A percentile compares a stretch with the other conserved stretches of the same genome.
These are phyloP conservation scores for Prunus kanzakura DNA, from an alignment of 306 rosid genomes.

Conservation along the genomic window DNA sequence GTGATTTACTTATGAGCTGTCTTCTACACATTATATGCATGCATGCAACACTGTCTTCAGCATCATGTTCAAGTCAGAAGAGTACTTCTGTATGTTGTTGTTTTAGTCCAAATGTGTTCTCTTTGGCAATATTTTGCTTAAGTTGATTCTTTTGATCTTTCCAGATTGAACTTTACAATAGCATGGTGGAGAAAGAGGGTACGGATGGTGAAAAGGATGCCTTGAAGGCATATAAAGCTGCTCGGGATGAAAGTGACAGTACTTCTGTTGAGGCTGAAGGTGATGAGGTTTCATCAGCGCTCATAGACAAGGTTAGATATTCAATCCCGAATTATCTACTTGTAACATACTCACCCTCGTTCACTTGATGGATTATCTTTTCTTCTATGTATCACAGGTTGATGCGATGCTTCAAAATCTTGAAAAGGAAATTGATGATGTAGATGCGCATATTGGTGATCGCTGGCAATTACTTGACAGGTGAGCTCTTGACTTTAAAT, in stretches of 20 bases:
- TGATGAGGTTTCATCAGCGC: slow-evolving; percentile 80
- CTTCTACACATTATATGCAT: background rate
- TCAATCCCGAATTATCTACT: slow-evolving; percentile 4
- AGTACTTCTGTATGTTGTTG: background rate
- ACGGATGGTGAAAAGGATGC: slow-evolving; percentile 62
- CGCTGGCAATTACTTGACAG: slow-evolving; percentile 83
- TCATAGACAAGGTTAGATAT: slow-evolving; percentile 62
- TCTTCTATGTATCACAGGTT: slow-evolving; percentile 52
- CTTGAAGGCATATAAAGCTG: slow-evolving; percentile 81
- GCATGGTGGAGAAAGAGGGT: slow-evolving; percentile 80
- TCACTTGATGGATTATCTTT: background rate
- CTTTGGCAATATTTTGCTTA: background rate
- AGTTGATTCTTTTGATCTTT: slow-evolving; percentile 25
- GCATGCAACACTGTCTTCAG: background rate
- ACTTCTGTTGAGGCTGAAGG: slow-evolving; percentile 42
- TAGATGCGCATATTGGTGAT: slow-evolving; percentile 92
- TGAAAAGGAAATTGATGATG: slow-evolving; percentile 94
- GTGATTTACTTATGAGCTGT: background rate
- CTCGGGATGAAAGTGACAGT: slow-evolving; percentile 63
- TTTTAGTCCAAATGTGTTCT: background rate
- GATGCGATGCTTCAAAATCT: slow-evolving; percentile 92
- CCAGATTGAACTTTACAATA: slow-evolving; percentile 89
- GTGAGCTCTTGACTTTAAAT: slow-evolving; percentile 33
- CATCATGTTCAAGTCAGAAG: background rate
- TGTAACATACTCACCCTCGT: background rate